Evolutionary conservation across 768 basidiomycete species (phyloP), one percentile per base, ranked within the genome.

Genomic region (Leccinum imitatum): DNA sequence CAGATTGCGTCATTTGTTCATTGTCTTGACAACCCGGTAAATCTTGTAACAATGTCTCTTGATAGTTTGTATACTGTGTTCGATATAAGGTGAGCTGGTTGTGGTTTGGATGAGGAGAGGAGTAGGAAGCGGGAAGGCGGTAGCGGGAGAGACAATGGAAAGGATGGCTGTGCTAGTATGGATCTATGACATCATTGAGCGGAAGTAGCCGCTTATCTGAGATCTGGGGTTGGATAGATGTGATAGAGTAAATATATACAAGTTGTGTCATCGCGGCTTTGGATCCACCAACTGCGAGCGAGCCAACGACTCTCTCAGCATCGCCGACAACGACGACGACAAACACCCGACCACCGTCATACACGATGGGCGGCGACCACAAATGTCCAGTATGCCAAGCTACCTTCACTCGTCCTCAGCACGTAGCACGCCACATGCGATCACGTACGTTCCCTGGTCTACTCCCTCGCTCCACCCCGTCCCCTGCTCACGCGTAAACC

Each of bases 361-460:
- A 48, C 25, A 66, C 58, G 30, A 91, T 91, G 89, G 90, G 82
- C 61, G 89, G 89, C 39, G 89, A 91, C 76, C 89, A 91, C 81
- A 89, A 88, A 73, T 93, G 92, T 71, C 87, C 91, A 17, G 91
- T 93, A 13, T 94, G 91, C 73, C 84, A 89, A 63, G 89, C 92
- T 0, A 92, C 91, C 0, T 94, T 94, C 65, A 94, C 92, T 23
- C 82, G 91, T 55, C 91, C 91, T 30, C 91, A 93, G 68, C 91
- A 94, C 84, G 92, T 94, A 51, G 90, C 90, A 1, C 78, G 91
- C 53, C 92, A 93, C 75, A 93, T 93, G 91, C 86, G 91, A 73
- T 92, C 90, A 66, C 91, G 90, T 93, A 78, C 77, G 90, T 86
- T 51, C 59, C 39, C 59, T 41, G 5, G 33, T 4, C 25, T 25